A percentile compares a stretch with the other conserved stretches of the same genome.
Conservation (phyloP, 2,329 filamentous ascomycete genomes). For the Aspergillus carbonarius region DNA sequence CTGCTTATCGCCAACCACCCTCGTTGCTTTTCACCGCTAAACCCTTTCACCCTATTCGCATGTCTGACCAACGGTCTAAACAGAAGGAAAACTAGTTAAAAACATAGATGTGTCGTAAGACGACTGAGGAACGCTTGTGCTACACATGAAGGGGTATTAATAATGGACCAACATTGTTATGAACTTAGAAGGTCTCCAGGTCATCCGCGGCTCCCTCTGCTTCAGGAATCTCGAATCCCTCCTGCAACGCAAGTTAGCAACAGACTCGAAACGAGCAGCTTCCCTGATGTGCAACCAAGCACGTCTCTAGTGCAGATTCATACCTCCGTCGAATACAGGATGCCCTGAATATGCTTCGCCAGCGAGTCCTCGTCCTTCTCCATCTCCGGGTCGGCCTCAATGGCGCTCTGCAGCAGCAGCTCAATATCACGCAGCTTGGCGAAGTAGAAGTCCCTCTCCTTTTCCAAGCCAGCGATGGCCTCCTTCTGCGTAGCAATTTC, state of each 20-base stretch:
- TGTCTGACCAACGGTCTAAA: neutral
- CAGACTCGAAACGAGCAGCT: neutral
- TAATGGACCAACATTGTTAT: slow-evolving; percentile 16
- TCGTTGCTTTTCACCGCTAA: neutral
- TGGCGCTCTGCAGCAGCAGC: slow-evolving; percentile 85
- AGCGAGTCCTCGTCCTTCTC: slow-evolving; percentile 92
- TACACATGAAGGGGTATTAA: slow-evolving; percentile 25
- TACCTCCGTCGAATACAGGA: slow-evolving; percentile 93
- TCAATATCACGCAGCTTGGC: slow-evolving; percentile 98
- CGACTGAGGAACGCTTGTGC: slow-evolving; percentile 17
- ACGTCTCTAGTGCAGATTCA: slow-evolving; percentile 11
- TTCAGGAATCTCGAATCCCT: slow-evolving; percentile 36
- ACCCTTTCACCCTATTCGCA: neutral
- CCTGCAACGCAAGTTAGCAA: slow-evolving; percentile 17
- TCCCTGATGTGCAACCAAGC: neutral
- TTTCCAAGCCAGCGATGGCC: slow-evolving; percentile 89
- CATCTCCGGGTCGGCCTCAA: slow-evolving; percentile 87
- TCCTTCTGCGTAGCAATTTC: slow-evolving; percentile 92
- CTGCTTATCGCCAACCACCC: neutral
- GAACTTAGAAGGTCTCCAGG: slow-evolving; percentile 31
- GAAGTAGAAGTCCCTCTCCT: slow-evolving; percentile 98
- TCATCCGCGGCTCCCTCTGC: slow-evolving; percentile 28
- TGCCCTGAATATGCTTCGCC: slow-evolving; percentile 93
- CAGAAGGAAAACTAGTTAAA: neutral
- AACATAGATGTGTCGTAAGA: neutral